These are phyloP conservation scores for Sextonia rubra DNA, from an alignment of 164 flowering plant species.

Conservation along the genomic window DNA sequence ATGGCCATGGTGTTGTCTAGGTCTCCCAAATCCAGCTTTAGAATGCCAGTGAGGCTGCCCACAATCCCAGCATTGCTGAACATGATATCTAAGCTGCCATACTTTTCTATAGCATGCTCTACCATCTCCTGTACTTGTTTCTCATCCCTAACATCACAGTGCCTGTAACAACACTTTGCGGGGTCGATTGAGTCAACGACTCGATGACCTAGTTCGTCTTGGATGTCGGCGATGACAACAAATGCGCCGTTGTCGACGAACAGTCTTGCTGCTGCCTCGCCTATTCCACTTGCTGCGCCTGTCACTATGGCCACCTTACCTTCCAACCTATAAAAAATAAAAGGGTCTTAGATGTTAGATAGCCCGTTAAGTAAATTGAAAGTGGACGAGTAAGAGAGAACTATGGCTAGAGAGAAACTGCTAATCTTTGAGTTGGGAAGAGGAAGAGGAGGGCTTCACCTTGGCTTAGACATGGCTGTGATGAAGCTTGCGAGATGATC, in stretches of 20 bases:
- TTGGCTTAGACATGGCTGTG: constrained; percentile 3
- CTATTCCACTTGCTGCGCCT: constrained; percentile 21
- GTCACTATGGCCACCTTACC: constrained; percentile 22
- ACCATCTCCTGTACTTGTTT: constrained; percentile 19
- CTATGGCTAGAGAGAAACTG: not conserved
- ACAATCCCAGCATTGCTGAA: constrained; percentile 32
- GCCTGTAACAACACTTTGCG: constrained; percentile 11
- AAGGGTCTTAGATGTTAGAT: not conserved
- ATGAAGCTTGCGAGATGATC: not conserved
- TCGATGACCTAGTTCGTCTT: constrained; percentile 21
- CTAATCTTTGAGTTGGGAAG: not conserved
- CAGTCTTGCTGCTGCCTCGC: constrained; percentile 13
- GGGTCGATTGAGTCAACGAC: constrained; percentile 20
- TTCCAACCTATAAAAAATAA: constrained; percentile 11
- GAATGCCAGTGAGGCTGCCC: not conserved
- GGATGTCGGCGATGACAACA: constrained; percentile 22
- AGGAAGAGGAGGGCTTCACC: not conserved
- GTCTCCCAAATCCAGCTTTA: constrained; percentile 1
- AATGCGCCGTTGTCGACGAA: constrained; percentile 13
- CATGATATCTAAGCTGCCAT: constrained; percentile 25
- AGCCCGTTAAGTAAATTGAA: not conserved
- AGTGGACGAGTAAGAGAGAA: not conserved
- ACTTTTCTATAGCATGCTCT: constrained; percentile 9
- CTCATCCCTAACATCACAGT: constrained; percentile 34
- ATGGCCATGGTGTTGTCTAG: constrained; percentile 6